Evolutionary conservation across 805 yeast genomes (phyloP), one percentile per base, ranked within the genome.

Genomic region (Metschnikowia sp.): DNA sequence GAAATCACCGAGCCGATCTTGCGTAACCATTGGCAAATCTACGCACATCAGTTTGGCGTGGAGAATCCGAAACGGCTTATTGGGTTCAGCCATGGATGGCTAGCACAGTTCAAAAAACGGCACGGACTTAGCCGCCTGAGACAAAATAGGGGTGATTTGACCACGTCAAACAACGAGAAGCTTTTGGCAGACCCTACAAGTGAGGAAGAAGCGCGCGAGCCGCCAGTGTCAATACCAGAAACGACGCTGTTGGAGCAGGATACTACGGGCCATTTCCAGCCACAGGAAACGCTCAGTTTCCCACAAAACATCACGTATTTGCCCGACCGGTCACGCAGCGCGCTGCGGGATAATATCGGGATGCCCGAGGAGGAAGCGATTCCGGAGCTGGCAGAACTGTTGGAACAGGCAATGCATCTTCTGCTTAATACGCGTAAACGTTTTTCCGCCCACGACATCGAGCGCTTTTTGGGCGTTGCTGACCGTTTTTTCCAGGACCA

Each of bases 61-160:
- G 78, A 75, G 8, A 83, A 81, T 54, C 84, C 85, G 3, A 81
- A 81, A 57, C 64, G 86, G 45, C 60, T 77, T 46, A 72, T 70
- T 28, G 70, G 75, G 12, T 81, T 79, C 52, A 76, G 82, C 53
- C 84, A 81, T 59, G 86, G 86, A 8, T 81, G 86, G 86, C 62
- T 81, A 37, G 68, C 78, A 10, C 83, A 78, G 55, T 81, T 81
- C 62, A 81, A 81, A 60, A 80, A 77, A 53, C 63, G 84, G 42
- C 83, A 81, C 55, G 82, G 78, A 1, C 60, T 78, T 36, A 67
- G 68, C 18, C 18, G 47, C 28, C 34, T 33, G 38, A 36, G 37
- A 15, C 62, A 51, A 59, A 64, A 38, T 52, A 67, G 68, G 56
- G 60, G 41, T 62, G 59, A 34, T 33, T 9, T 37, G 32, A 36